Percentiles rank a stretch among this genome's conserved stretches.
Conservation (phyloP, 192 early-diverging fungal species). For the Coemansia umbellata region DNA sequence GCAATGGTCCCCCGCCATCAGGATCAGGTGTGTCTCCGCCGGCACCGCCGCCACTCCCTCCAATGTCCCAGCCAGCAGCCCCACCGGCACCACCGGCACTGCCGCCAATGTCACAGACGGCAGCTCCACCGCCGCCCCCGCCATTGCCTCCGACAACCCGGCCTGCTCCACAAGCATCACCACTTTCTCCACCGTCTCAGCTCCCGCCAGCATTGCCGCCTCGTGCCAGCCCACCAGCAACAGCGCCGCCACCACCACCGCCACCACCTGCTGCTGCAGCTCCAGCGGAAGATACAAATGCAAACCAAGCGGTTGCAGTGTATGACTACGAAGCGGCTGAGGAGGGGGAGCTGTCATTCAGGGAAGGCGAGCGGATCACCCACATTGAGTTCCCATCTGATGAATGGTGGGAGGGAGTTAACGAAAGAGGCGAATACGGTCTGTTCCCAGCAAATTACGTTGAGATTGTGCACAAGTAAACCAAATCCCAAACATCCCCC, state of each 20-base stretch:
- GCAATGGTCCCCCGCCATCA: too few relatives aligned
- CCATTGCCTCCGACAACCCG: not conserved
- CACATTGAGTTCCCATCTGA: conserved; percentile 78
- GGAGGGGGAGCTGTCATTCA: conserved; percentile 83
- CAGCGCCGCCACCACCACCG: conserved; percentile 13
- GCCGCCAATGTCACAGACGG: not conserved
- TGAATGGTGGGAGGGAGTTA: conserved; percentile 91
- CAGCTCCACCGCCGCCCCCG: conserved; percentile 1
- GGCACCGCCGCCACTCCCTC: conserved; percentile 4
- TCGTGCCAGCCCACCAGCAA: conserved; percentile 4
- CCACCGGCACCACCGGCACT: not conserved
- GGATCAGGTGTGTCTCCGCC: not conserved
- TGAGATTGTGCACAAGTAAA: conserved; percentile 8
- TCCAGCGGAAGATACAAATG: conserved; percentile 20
- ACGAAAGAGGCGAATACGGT: conserved; percentile 53
- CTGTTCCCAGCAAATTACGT: conserved; percentile 73
- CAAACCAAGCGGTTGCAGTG: conserved; percentile 55
- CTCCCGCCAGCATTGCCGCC: conserved; percentile 11
- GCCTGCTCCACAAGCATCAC: conserved; percentile 6
- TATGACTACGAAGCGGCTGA: conserved; percentile 88
- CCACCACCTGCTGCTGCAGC: conserved; percentile 10
- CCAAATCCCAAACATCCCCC: not conserved
- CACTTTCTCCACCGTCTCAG: not conserved
- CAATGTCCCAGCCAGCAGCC: not conserved
- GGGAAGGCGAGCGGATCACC: conserved; percentile 67